phyloP scores from a whole-genome alignment of 441 rosid genomes.

The Pelargonium citronellum region DNA sequence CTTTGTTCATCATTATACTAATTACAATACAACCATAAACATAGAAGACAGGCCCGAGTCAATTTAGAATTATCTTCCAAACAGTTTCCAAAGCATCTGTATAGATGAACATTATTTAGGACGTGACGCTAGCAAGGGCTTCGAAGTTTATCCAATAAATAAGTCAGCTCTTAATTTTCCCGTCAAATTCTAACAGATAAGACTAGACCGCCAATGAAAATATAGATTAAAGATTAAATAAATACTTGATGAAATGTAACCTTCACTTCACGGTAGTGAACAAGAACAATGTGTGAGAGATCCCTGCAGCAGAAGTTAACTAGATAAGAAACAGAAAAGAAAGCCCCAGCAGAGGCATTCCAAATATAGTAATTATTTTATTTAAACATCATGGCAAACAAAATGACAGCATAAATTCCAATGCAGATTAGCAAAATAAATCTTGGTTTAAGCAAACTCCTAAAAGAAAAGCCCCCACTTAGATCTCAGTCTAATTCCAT shows the following conservation, averaged over 20 bases:
- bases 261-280: slow-evolving; percentile 86
- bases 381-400: slow-evolving; percentile 16
- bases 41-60: neutral
- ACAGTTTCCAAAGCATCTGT: neutral
- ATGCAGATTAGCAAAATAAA: neutral
- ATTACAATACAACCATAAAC: neutral
- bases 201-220: neutral
- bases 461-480: too few relatives aligned
- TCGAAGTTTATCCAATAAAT: neutral
- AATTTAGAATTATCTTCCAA: neutral
- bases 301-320: slow-evolving; percentile 49
- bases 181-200: neutral
- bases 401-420: neutral
- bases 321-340: slow-evolving; percentile 21
- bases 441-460: too few relatives aligned
- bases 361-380: neutral
- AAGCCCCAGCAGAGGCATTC: neutral
- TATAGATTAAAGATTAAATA: neutral
- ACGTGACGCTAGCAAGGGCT: neutral
- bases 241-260: slow-evolving; percentile 27
- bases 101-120: neutral
- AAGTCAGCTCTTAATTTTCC: neutral
- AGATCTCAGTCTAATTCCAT: too few relatives aligned
- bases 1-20: too few relatives aligned
- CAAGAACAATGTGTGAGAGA: slow-evolving; percentile 72